These are phyloP conservation scores for Patellaria atrata DNA, from an alignment of 495 filamentous ascomycete species.

Conservation along the genomic window DNA sequence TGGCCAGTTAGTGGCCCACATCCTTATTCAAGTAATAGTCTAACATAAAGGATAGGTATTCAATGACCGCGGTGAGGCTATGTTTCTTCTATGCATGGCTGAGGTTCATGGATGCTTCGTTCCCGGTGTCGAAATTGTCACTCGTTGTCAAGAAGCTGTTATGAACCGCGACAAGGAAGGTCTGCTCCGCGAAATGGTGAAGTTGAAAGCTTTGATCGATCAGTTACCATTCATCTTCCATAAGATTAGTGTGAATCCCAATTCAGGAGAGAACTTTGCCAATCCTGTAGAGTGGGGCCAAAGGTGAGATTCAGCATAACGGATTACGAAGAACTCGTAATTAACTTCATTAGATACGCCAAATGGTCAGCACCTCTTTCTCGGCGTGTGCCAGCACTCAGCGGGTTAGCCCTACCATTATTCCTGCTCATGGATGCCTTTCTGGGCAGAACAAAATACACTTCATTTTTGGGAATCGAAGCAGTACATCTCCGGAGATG, in stretches of 20 bases:
- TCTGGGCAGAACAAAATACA: conserved; percentile 34
- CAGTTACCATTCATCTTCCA: conserved; percentile 38
- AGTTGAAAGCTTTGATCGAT: conserved; percentile 36
- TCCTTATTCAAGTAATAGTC: no score
- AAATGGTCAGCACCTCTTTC: conserved; percentile 36
- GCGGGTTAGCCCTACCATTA: conserved; percentile 34
- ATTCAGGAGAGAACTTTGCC: conserved; percentile 29
- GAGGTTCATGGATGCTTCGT: conserved; percentile 24
- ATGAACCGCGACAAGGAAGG: conserved; percentile 36
- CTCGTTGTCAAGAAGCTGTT: conserved; percentile 36
- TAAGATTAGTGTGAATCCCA: conserved; percentile 38
- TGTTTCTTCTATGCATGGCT: conserved; percentile 28
- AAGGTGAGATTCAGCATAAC: no score
- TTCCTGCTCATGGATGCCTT: conserved; percentile 41
- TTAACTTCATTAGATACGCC: conserved; percentile 30
- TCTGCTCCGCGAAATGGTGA: conserved; percentile 33
- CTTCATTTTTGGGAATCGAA: conserved; percentile 35
- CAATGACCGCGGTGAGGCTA: conserved; percentile 34
- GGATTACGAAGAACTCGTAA: no score
- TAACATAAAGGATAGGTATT: no score
- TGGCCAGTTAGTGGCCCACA: no score
- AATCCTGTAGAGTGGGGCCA: conserved; percentile 24
- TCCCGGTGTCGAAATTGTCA: conserved; percentile 23
- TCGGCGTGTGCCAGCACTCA: conserved; percentile 37
- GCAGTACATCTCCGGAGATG: conserved; percentile 35